Conservation (phyloP, 2,329 filamentous ascomycete species). For the Calonectria crousiana region DNA sequence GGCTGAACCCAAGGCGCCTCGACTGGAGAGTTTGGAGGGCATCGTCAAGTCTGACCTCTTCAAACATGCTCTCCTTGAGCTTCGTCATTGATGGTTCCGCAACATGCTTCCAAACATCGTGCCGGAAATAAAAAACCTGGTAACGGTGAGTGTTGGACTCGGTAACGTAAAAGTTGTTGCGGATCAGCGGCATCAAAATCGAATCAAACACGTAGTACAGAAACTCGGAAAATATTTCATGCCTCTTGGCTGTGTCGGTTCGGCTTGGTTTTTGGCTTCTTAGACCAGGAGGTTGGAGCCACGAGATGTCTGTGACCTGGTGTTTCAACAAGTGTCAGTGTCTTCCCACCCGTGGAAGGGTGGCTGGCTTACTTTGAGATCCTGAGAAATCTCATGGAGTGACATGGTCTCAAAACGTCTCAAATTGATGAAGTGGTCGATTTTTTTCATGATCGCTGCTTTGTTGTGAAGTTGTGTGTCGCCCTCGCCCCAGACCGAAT, state of each 20-base stretch:
- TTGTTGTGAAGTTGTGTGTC: constrained; percentile 70
- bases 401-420: constrained; percentile 85
- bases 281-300: constrained; percentile 73
- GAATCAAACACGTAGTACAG: constrained; percentile 96
- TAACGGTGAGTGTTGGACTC: constrained; percentile 87
- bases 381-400: constrained; percentile 82
- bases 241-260: constrained; percentile 80
- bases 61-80: constrained; percentile 81
- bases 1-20: constrained; percentile 79
- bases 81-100: constrained; percentile 77
- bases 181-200: constrained; percentile 86
- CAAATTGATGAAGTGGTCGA: constrained; percentile 83
- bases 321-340: constrained; percentile 4
- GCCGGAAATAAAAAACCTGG: constrained; percentile 91
- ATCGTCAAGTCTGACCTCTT: constrained; percentile 74
- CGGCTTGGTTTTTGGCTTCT: constrained; percentile 69
- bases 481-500: constrained; percentile 77
- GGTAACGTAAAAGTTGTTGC: constrained; percentile 93
- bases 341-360: neutral
- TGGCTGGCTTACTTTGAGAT: constrained; percentile 71
- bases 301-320: constrained; percentile 76
- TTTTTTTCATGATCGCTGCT: constrained; percentile 68
- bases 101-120: constrained; percentile 88
- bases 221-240: constrained; percentile 85
- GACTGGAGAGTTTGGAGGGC: constrained; percentile 70